phyloP scores from a whole-genome alignment of 2,329 filamentous ascomycete species.

The Cadophora gregata region DNA sequence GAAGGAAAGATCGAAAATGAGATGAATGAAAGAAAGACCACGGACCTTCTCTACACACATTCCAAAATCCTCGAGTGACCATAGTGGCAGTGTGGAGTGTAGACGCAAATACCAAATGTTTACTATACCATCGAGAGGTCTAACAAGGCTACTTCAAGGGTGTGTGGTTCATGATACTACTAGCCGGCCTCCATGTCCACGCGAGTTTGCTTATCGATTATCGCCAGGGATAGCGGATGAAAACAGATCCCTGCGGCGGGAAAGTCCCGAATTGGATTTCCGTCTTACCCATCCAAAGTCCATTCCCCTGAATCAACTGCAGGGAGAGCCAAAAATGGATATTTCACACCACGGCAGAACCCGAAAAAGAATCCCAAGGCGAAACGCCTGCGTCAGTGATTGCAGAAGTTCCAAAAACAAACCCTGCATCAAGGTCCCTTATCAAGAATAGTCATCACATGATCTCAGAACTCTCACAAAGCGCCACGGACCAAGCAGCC shows the following conservation, averaged over 20 bases:
- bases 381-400: background rate
- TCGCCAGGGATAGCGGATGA: background rate
- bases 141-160: too few relatives aligned
- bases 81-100: too few relatives aligned
- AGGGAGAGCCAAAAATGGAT: background rate
- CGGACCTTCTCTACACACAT: too few relatives aligned
- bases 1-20: too few relatives aligned
- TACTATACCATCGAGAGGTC: too few relatives aligned
- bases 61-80: too few relatives aligned
- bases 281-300: background rate
- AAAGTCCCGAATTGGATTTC: slow-evolving; percentile 1
- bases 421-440: background rate
- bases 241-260: background rate
- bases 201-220: too few relatives aligned
- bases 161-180: too few relatives aligned
- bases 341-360: background rate
- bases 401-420: background rate
- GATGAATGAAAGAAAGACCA: too few relatives aligned
- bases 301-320: slow-evolving; percentile 1
- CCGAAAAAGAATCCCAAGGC: background rate
- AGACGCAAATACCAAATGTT: too few relatives aligned
- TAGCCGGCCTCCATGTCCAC: too few relatives aligned
- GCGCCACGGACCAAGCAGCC: slow-evolving; percentile 10
- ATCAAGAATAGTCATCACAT: slow-evolving; percentile 15
- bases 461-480: background rate